These are phyloP conservation scores for Allium sativum DNA, from an alignment of 106 monocot genomes.

Conservation along the genomic window DNA sequence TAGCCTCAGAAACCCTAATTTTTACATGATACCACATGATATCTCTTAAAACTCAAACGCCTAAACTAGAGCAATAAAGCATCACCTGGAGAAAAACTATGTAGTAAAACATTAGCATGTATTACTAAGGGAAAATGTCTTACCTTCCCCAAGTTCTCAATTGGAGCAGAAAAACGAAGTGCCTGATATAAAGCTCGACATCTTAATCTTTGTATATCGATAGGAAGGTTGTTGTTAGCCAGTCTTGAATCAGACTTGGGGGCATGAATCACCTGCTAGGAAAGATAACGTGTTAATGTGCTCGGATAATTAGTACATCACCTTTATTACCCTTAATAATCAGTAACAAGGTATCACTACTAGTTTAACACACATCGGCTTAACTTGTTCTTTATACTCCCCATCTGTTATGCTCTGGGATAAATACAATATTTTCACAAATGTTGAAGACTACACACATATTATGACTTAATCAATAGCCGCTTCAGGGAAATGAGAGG, in stretches of 20 bases:
- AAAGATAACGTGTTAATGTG: neutral
- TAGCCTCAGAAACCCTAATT: conserved; percentile 88
- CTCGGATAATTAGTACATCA: too few species aligned
- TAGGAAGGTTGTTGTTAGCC: conserved; percentile 83
- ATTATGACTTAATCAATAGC: too few species aligned
- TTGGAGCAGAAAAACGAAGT: conserved; percentile 72
- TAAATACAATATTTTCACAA: too few species aligned
- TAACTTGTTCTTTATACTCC: too few species aligned
- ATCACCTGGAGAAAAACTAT: too few species aligned
- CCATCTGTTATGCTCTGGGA: too few species aligned
- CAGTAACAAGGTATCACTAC: too few species aligned
- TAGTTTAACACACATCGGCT: too few species aligned
- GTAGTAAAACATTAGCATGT: neutral
- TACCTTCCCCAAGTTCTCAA: conserved; percentile 85
- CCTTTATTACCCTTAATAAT: too few species aligned
- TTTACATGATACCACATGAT: conserved; percentile 35
- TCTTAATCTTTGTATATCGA: conserved; percentile 72
- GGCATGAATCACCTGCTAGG: conserved; percentile 74
- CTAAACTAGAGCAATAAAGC: neutral
- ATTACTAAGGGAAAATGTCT: conserved; percentile 1
- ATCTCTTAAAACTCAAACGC: conserved; percentile 30
- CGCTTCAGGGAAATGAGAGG: too few species aligned
- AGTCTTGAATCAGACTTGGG: conserved; percentile 95
- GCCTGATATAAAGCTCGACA: conserved; percentile 71
- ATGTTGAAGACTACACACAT: too few species aligned